phyloP scores from a whole-genome alignment of 495 filamentous ascomycete species.

The Podospora didyma region DNA sequence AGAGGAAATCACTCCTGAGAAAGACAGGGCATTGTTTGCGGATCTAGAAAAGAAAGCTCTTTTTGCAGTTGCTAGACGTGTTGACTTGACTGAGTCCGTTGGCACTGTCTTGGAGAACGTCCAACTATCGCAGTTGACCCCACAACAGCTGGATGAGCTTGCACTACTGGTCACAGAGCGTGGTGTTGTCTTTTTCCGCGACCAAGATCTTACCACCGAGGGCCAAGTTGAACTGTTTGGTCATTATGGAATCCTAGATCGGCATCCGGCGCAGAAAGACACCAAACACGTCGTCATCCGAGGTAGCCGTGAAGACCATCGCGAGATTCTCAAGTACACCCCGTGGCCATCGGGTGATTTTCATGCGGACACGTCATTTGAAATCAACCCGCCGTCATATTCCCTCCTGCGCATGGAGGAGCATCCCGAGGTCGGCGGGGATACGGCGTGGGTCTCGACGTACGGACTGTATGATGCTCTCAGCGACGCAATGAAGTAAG shows the following conservation, averaged over 20 bases:
- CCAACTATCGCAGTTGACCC: constrained; percentile 41
- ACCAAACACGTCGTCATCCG: constrained; percentile 27
- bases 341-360: constrained; percentile 40
- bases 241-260: constrained; percentile 48
- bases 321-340: constrained; percentile 35
- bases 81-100: constrained; percentile 50
- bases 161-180: constrained; percentile 44
- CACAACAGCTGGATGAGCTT: constrained; percentile 41
- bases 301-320: constrained; percentile 36
- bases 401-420: constrained; percentile 54
- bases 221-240: constrained; percentile 48
- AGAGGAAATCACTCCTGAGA: constrained; percentile 37
- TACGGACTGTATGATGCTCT: constrained; percentile 52
- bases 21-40: constrained; percentile 47
- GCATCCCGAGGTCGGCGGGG: constrained; percentile 49
- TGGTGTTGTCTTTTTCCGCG: constrained; percentile 47
- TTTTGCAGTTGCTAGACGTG: constrained; percentile 39
- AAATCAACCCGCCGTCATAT: constrained; percentile 50
- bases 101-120: constrained; percentile 45
- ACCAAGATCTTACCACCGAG: constrained; percentile 50
- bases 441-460: constrained; percentile 50
- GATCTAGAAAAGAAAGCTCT: constrained; percentile 49
- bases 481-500: constrained; percentile 30
- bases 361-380: constrained; percentile 51
- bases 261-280: constrained; percentile 49